These are phyloP conservation scores for Coemansia sp. DNA, from an alignment of 192 early-diverging fungal genomes.

Conservation along the genomic window DNA sequence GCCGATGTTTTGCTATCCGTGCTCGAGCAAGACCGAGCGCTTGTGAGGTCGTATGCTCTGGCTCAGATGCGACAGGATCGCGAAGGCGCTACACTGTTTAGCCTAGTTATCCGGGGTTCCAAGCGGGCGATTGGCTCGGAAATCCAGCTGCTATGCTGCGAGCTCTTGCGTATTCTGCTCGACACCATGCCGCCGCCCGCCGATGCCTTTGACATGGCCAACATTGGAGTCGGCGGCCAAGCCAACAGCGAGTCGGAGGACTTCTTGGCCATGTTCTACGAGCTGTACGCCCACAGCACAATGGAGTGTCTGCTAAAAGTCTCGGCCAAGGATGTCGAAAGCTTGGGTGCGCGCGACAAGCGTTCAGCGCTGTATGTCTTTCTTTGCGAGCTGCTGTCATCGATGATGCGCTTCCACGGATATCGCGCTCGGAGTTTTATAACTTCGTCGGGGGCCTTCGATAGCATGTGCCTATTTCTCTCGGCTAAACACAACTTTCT, in stretches of 20 bases:
- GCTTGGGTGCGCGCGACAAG: conserved; percentile 11
- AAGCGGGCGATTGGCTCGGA: conserved; percentile 63
- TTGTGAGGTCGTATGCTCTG: conserved; percentile 70
- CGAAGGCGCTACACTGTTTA: conserved; percentile 59
- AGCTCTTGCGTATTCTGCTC: conserved; percentile 74
- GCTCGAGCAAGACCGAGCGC: conserved; percentile 76
- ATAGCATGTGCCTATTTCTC: conserved; percentile 67
- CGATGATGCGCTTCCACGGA: conserved; percentile 69
- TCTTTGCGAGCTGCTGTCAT: conserved; percentile 79
- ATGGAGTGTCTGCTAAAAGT: conserved; percentile 66
- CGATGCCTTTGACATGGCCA: conserved; percentile 23
- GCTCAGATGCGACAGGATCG: conserved; percentile 60
- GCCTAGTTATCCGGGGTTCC: conserved; percentile 68
- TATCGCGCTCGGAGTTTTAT: conserved; percentile 79
- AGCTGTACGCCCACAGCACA: conserved; percentile 59
- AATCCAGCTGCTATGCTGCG: conserved; percentile 69
- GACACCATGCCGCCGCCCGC: conserved; percentile 55
- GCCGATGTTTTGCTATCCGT: conserved; percentile 71
- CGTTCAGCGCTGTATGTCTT: conserved; percentile 16
- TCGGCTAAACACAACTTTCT: conserved; percentile 67
- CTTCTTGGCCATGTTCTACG: conserved; percentile 83
- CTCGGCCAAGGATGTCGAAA: conserved; percentile 34
- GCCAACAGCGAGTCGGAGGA: conserved; percentile 65
- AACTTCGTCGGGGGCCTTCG: conserved; percentile 61
- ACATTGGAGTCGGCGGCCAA: conserved; percentile 9